A percentile compares a stretch with the other conserved stretches of the same genome.
Conservation (phyloP, 441 rosid genomes). For the Cnidoscolus chayamansa region DNA sequence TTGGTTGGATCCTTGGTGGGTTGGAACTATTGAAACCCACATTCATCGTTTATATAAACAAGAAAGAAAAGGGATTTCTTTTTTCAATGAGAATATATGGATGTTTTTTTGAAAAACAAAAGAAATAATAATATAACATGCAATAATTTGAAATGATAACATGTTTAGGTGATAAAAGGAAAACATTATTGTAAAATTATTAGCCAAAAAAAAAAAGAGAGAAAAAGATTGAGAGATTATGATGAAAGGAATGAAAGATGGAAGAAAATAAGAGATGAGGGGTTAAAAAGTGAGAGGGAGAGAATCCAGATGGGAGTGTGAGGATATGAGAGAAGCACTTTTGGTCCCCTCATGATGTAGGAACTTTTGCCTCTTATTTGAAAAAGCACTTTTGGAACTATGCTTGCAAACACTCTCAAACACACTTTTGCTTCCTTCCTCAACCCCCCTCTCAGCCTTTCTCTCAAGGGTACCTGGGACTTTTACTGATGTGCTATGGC, state of each 20-base stretch:
- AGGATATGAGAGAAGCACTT: background rate
- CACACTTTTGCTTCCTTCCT: too few relatives aligned
- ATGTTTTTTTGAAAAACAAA: too few relatives aligned
- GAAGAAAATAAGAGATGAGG: too few relatives aligned
- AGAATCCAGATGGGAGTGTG: conserved; percentile 1
- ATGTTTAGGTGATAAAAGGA: background rate
- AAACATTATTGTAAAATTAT: conserved; percentile 15
- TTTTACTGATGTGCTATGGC: background rate
- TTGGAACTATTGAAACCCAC: background rate
- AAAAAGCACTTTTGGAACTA: conserved; percentile 21
- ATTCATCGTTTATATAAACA: background rate
- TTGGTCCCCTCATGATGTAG: conserved; percentile 16
- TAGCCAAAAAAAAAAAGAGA: background rate
- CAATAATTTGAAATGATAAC: too few relatives aligned
- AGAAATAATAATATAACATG: too few relatives aligned
- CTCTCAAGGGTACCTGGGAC: background rate
- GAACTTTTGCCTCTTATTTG: background rate
- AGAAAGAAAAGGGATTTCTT: too few relatives aligned
- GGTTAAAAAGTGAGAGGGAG: background rate
- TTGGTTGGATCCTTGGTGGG: background rate
- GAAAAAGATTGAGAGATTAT: background rate
- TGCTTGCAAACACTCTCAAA: background rate
- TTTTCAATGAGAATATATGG: too few relatives aligned
- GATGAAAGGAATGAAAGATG: background rate
- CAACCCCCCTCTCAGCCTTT: background rate